Evolutionary conservation across 352 stramenopile genomes (phyloP).

Genomic region (Pythium scleroteichum): DNA sequence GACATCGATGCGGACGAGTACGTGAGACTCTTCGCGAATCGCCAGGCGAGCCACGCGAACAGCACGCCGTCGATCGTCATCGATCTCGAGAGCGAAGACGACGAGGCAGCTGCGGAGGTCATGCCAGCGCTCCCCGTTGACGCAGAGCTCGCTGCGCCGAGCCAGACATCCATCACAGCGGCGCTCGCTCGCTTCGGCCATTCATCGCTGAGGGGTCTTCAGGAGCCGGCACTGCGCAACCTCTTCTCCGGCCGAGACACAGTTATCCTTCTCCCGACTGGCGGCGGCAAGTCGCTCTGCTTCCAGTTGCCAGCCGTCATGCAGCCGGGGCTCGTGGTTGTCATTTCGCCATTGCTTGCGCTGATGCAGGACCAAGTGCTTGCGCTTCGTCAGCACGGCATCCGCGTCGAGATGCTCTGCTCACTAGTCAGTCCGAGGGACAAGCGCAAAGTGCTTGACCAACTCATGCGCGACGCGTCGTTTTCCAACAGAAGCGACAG

Average conservation of each 20-base stretch:
- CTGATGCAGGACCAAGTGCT: slow-evolving; percentile 90
- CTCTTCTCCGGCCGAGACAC: slow-evolving; percentile 42
- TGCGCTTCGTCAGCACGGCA: slow-evolving; percentile 42
- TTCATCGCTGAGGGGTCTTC: slow-evolving; percentile 36
- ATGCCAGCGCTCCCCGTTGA: too few relatives aligned
- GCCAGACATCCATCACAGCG: slow-evolving; percentile 30
- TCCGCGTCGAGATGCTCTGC: slow-evolving; percentile 59
- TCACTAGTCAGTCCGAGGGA: slow-evolving; percentile 39
- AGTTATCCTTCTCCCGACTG: slow-evolving; percentile 94
- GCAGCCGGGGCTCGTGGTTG: slow-evolving; percentile 72
- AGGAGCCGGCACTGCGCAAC: slow-evolving; percentile 39
- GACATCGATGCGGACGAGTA: slow-evolving; percentile 7
- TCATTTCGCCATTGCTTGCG: slow-evolving; percentile 85
- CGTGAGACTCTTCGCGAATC: neutral
- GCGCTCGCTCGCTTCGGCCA: slow-evolving; percentile 52
- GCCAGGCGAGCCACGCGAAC: neutral
- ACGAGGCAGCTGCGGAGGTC: neutral
- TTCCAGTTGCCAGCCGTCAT: slow-evolving; percentile 91
- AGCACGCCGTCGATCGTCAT: neutral
- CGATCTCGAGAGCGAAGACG: slow-evolving; percentile 11
- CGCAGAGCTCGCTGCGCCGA: neutral
- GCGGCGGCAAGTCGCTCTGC: slow-evolving; percentile 96
- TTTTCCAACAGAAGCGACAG: slow-evolving; percentile 10
- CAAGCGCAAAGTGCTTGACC: slow-evolving; percentile 26
- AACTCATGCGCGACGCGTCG: slow-evolving; percentile 29